A percentile compares a stretch with the other conserved stretches of the same genome.
These are phyloP conservation scores for Mollisiaceae sp. DNA, from an alignment of 2,329 filamentous ascomycete genomes.

Conservation along the genomic window DNA sequence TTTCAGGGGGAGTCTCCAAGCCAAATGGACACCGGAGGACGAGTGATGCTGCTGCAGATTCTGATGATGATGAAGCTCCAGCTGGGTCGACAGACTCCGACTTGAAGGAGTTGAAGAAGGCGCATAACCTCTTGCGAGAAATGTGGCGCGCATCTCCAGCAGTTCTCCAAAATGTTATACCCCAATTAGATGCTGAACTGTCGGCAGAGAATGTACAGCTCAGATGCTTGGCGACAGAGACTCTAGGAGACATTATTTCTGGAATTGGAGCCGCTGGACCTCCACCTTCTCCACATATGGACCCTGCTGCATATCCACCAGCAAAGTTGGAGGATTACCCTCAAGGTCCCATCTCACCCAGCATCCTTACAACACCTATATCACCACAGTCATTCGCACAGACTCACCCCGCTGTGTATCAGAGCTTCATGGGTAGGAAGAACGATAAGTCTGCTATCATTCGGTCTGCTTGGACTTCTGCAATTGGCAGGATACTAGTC, in stretches of 20 bases:
- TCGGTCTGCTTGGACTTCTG: conserved; percentile 84
- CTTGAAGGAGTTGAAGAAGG: conserved; percentile 85
- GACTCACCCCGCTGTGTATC: conserved; percentile 77
- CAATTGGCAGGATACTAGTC: conserved; percentile 83
- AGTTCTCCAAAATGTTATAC: conserved; percentile 90
- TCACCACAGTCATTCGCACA: conserved; percentile 91
- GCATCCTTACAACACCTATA: conserved; percentile 78
- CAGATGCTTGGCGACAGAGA: conserved; percentile 87
- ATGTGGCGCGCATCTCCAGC: conserved; percentile 90
- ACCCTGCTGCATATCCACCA: conserved; percentile 86
- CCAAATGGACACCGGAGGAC: conserved; percentile 57
- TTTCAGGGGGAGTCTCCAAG: conserved; percentile 58
- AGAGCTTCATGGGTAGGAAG: conserved; percentile 81
- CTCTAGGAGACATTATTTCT: conserved; percentile 91
- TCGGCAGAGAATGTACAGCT: conserved; percentile 88
- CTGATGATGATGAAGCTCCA: conserved; percentile 64
- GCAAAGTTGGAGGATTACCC: conserved; percentile 66
- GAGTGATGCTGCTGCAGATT: conserved; percentile 62
- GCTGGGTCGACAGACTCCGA: conserved; percentile 79
- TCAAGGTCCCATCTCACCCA: conserved; percentile 55
- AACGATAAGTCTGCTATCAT: conserved; percentile 87
- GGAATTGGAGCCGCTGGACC: conserved; percentile 92
- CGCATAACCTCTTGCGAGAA: conserved; percentile 86
- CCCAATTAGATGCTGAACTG: conserved; percentile 90
- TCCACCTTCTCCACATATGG: conserved; percentile 72